Percentiles rank a stretch among this genome's conserved stretches.
phyloP scores from a whole-genome alignment of 306 rosid genomes.

The Pyrus betulifolia region DNA sequence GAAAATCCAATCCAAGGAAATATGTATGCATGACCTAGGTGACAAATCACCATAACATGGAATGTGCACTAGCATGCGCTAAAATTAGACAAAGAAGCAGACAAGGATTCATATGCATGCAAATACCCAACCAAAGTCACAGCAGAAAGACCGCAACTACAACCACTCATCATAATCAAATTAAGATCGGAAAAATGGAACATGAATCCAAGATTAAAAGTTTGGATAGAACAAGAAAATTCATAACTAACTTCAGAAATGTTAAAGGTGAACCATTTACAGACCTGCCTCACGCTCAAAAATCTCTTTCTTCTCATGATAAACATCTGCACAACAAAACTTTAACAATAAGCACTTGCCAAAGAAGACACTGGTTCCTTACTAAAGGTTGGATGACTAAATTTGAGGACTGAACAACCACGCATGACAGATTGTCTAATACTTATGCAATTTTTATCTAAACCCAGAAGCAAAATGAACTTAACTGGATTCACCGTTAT shows the following conservation, averaged over 20 bases:
- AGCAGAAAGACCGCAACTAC: no score
- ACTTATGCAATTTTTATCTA: background rate
- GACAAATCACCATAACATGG: no score
- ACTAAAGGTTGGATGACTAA: background rate
- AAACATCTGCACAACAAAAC: slow-evolving; percentile 34
- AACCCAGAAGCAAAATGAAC: background rate
- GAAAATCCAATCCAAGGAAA: no score
- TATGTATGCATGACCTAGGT: no score
- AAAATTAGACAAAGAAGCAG: background rate
- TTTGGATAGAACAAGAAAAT: background rate
- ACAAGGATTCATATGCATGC: background rate
- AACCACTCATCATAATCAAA: no score
- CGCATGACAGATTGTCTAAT: background rate
- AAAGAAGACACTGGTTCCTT: background rate
- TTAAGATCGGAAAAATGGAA: no score
- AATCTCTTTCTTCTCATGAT: slow-evolving; percentile 77
- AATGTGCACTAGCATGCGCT: no score
- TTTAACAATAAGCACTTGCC: background rate
- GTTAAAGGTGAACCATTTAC: background rate
- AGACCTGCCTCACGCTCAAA: slow-evolving; percentile 73
- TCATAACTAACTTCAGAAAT: background rate
- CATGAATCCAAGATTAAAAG: background rate
- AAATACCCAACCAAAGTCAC: background rate
- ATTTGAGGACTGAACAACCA: background rate
- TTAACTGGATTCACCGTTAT: slow-evolving; percentile 66